Evolutionary conservation across 108 stramenopile genomes (phyloP).

Genomic region (Skeletonema costatum): DNA sequence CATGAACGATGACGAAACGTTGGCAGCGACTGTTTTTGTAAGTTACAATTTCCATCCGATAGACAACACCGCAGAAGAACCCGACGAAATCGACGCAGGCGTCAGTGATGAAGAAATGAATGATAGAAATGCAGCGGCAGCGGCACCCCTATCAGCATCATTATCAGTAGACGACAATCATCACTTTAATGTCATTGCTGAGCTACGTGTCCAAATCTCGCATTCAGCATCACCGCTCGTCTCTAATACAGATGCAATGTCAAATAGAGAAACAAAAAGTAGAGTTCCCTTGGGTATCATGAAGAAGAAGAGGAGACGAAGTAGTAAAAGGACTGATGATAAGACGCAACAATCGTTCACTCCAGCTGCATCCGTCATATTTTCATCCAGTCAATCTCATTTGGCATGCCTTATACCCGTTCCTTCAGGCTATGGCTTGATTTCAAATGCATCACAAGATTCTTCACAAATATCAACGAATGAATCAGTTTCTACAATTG

Average conservation of each 20-base stretch:
- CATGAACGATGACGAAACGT: conserved; percentile 36
- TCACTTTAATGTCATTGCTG: conserved; percentile 34
- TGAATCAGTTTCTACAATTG: conserved; percentile 22
- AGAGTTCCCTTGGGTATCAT: conserved; percentile 43
- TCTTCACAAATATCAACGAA: background rate
- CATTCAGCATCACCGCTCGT: conserved; percentile 24
- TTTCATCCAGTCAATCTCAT: conserved; percentile 33
- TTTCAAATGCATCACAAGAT: background rate
- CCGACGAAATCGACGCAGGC: background rate
- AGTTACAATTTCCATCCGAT: conserved; percentile 29
- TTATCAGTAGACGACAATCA: background rate
- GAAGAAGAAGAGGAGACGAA: conserved; percentile 6
- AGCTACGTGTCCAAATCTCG: conserved; percentile 44
- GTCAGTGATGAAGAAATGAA: background rate
- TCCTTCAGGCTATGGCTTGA: conserved; percentile 22
- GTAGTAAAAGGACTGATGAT: background rate
- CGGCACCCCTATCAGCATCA: background rate
- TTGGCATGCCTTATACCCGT: conserved; percentile 42
- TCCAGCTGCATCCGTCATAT: conserved; percentile 30
- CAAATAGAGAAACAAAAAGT: conserved; percentile 43
- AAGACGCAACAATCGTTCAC: conserved; percentile 1
- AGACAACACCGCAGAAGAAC: background rate
- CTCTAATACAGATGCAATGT: conserved; percentile 29
- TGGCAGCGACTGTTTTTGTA: conserved; percentile 36
- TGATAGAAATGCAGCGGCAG: conserved; percentile 1